These are phyloP conservation scores for Leccinum subspadiceum DNA, from an alignment of 1,284 basidiomycete genomes.

Conservation along the genomic window DNA sequence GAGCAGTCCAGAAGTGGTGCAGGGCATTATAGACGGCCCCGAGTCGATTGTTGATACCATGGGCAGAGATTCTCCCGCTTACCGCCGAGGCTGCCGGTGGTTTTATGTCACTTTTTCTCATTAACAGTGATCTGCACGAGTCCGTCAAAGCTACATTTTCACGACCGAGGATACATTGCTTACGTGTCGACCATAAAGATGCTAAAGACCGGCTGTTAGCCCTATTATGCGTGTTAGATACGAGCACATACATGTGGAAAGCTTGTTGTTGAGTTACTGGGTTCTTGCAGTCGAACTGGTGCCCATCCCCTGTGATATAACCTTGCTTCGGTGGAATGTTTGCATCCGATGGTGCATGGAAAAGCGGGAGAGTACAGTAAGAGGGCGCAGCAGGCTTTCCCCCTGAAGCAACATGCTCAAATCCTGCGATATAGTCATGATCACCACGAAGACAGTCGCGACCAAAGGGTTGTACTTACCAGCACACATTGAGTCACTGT, in stretches of 20 bases:
- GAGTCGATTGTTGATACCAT: slow-evolving; percentile 43
- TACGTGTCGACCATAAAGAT: slow-evolving; percentile 55
- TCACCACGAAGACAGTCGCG: neutral
- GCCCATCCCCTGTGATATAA: slow-evolving; percentile 51
- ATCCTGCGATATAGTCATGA: slow-evolving; percentile 7
- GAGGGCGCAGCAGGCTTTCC: slow-evolving; percentile 46
- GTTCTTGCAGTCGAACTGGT: slow-evolving; percentile 51
- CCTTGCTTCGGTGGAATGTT: slow-evolving; percentile 32
- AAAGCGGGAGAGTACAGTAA: slow-evolving; percentile 52
- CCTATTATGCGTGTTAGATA: neutral
- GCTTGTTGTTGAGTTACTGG: slow-evolving; percentile 49
- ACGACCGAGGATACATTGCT: neutral
- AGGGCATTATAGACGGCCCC: slow-evolving; percentile 56
- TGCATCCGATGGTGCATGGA: slow-evolving; percentile 46
- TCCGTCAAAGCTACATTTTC: neutral
- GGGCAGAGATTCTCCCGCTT: slow-evolving; percentile 13
- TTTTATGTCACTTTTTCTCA: slow-evolving; percentile 39
- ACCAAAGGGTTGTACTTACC: slow-evolving; percentile 32
- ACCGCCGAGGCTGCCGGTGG: slow-evolving; percentile 44
- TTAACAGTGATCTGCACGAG: slow-evolving; percentile 47
- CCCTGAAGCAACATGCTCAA: slow-evolving; percentile 45
- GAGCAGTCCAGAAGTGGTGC: slow-evolving; percentile 51
- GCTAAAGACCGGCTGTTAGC: slow-evolving; percentile 29
- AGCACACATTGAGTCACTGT: slow-evolving; percentile 43
- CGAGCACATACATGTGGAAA: slow-evolving; percentile 54